Evolutionary conservation across 805 yeast species (phyloP), one percentile per base, ranked within the genome.

Genomic region (Wickerhamiella slavikovae): DNA sequence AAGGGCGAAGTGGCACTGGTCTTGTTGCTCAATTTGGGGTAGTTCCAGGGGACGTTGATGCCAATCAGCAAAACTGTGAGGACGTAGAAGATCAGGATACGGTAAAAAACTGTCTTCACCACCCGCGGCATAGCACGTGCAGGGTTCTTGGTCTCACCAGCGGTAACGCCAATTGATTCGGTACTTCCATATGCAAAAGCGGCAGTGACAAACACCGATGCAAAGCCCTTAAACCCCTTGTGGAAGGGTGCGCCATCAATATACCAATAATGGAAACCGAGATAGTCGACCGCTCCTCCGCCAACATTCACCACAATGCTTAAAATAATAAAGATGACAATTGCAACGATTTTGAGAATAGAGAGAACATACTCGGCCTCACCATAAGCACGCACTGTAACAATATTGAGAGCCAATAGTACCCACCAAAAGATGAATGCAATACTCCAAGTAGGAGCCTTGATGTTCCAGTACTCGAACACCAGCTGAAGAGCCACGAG

Each of bases 321-420:
- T 29, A 68, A 45, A 35, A 70, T 65, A 32, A 68, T 53, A 45
- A 68, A 71, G 15, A 80, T 79, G 15, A 68, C 44, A 42, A 76
- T 63, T 21, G 76, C 63, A 29, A 73, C 36, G 21, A 76, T 67
- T 47, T 75, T 76, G 49, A 75, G 55, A 12, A 63, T 42, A 1
- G 76, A 68, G 39, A 69, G 61, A 72, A 73, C 74, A 48, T 68
- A 76, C 42, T 69, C 79, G 12, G 66, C 55, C 32, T 70, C 63
- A 32, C 72, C 64, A 33, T 68, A 51, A 17, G 64, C 62, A 35
- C 50, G 51, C 12, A 65, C 72, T 29, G 64, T 66, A 34, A 65
- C 54, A 24, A 63, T 51, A 42, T 67, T 66, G 29, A 47, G 41
- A 5, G 44, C 42, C 15, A 67, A 44, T 2, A 68, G 49, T 25